Base-by-base conservation (phyloP, 331 rosid genomes). In the Cydonia oblonga region DNA sequence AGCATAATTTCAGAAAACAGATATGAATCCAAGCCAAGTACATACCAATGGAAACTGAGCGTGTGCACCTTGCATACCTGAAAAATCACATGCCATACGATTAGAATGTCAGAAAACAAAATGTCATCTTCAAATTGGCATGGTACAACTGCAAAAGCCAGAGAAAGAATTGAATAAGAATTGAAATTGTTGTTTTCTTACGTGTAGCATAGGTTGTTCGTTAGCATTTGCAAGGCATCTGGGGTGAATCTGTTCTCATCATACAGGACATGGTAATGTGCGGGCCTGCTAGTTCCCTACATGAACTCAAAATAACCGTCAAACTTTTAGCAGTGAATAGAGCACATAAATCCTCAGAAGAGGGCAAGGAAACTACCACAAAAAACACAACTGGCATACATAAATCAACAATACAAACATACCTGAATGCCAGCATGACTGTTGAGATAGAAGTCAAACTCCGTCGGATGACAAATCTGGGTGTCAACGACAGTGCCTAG, bases 391-490 rank as follows among this genome's bases (percentile, higher is more conserved):
- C 5, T 3, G 1, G 10, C n/a, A 25, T 35, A 9, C 2, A 9
- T 24, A n/a, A 10, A 4, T 26, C 6, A 38, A 7, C 51, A 54
- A 19, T 9, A 19, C 9, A 25, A 22, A 16, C 10, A 14, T 69
- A 90, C 97, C 78, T 90, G 93, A 24, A 87, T 90, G 32, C 90
- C 98, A 5, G 97, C 92, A 77, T 93, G 98, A 56, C 97, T 93
- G 53, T 93, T 90, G 12, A 93, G 89, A 52, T 87, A 93, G 64
- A 93, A 93, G 64, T 93, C 98, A 44, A 86, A 81, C 12, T 85
- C 98, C 0, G 91, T 79, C 42, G 42, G 42, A 38, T 38, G 42
- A 38, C 42, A 38, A 38, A 38, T 38, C 42, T 38, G 42, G 42
- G 82, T 85, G 29, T 93, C 98, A 0, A 93, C 97, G 9, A 93